These are phyloP conservation scores for Tilletia setariae DNA, from an alignment of 1,284 basidiomycete genomes.

Conservation along the genomic window DNA sequence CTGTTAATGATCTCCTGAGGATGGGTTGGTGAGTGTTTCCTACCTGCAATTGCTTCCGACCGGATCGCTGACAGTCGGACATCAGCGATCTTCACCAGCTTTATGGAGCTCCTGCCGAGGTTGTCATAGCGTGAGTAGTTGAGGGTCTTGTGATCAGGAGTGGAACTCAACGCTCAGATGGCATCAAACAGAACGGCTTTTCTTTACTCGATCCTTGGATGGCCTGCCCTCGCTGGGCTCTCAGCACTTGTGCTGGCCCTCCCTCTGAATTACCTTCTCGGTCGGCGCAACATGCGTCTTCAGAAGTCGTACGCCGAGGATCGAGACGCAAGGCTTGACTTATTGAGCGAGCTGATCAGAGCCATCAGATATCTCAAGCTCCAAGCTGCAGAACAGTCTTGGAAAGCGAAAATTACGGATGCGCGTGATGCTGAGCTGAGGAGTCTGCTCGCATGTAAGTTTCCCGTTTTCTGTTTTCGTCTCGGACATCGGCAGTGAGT, in stretches of 20 bases:
- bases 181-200: conserved; percentile 21
- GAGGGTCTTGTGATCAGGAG: background rate
- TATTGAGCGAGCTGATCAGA: conserved; percentile 70
- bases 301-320: conserved; percentile 69
- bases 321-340: conserved; percentile 77
- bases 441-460: conserved; percentile 36
- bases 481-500: conserved; percentile 11
- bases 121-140: conserved; percentile 63
- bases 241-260: conserved; percentile 69
- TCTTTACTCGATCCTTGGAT: conserved; percentile 67
- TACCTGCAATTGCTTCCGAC: conserved; percentile 1
- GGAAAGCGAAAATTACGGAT: conserved; percentile 34
- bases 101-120: conserved; percentile 74
- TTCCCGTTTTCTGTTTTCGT: conserved; percentile 47
- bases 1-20: conserved; percentile 49
- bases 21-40: conserved; percentile 29
- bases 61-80: conserved; percentile 56
- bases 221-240: conserved; percentile 79
- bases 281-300: conserved; percentile 67
- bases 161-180: too few species aligned
- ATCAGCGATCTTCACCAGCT: conserved; percentile 59
- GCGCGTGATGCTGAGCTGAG: conserved; percentile 47
- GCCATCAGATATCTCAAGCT: conserved; percentile 76
- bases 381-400: conserved; percentile 33
- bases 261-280: conserved; percentile 70